A percentile compares a stretch with the other conserved stretches of the same genome.
These are phyloP conservation scores for Alternaria triticimaculans DNA, from an alignment of 2,329 filamentous ascomycete genomes.

Conservation along the genomic window DNA sequence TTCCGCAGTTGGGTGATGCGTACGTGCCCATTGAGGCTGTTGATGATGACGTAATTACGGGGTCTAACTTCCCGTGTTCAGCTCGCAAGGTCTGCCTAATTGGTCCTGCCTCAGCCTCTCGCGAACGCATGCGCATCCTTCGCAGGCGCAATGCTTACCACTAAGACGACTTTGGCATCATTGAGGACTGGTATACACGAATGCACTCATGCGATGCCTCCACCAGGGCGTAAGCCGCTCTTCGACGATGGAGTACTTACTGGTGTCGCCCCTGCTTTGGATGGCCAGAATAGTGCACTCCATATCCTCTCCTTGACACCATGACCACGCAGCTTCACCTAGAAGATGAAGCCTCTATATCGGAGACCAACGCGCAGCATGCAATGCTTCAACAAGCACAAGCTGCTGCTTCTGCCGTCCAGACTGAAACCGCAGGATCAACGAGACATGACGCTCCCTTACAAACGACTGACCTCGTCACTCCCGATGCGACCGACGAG, in stretches of 20 bases:
- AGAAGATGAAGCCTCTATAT: not conserved
- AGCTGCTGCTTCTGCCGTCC: slow-evolving; percentile 24
- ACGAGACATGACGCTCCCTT: slow-evolving; percentile 22
- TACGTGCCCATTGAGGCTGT: not conserved
- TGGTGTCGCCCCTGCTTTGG: not conserved
- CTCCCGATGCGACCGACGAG: slow-evolving; percentile 24
- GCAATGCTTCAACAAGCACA: slow-evolving; percentile 40
- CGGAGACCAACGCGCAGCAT: slow-evolving; percentile 24
- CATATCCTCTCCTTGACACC: not conserved
- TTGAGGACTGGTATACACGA: not conserved
- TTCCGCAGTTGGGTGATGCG: not conserved
- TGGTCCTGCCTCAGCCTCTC: not conserved
- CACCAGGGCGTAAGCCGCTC: not conserved
- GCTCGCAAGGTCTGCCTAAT: slow-evolving; percentile 1
- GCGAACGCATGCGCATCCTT: not conserved
- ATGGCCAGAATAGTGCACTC: not conserved
- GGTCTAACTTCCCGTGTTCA: not conserved
- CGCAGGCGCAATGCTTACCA: not conserved
- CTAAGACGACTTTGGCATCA: not conserved
- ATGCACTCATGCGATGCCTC: not conserved
- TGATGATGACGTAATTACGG: not conserved
- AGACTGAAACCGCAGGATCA: slow-evolving; percentile 19
- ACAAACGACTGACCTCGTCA: slow-evolving; percentile 30
- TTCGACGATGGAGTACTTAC: not conserved
- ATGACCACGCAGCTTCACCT: not conserved